Percentiles rank a stretch among this genome's conserved stretches.
These are phyloP conservation scores for Alternaria panax DNA, from an alignment of 2,329 filamentous ascomycete genomes.

Conservation along the genomic window DNA sequence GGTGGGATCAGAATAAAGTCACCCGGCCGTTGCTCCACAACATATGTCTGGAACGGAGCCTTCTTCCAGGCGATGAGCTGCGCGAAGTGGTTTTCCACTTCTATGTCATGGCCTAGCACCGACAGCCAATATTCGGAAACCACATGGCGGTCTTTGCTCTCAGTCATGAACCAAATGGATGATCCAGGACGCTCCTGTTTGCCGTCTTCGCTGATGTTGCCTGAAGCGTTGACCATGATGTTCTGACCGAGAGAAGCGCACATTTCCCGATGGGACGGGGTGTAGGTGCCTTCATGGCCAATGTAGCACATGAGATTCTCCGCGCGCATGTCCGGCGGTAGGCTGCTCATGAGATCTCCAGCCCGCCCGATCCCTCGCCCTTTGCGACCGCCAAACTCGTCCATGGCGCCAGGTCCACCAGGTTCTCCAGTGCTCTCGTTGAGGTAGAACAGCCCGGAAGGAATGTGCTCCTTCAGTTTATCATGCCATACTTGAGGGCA, in stretches of 20 bases:
- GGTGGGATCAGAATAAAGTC: constrained; percentile 95
- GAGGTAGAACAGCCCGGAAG: constrained; percentile 84
- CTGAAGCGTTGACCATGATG: constrained; percentile 94
- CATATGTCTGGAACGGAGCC: constrained; percentile 89
- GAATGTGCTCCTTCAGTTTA: constrained; percentile 78
- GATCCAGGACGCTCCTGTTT: constrained; percentile 79
- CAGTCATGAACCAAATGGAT: constrained; percentile 99
- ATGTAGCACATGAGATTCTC: constrained; percentile 99
- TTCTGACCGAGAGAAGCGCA: constrained; percentile 96
- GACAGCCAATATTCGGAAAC: constrained; percentile 95
- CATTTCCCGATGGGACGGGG: constrained; percentile 95
- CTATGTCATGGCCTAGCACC: constrained; percentile 92
- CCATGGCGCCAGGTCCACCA: constrained; percentile 63
- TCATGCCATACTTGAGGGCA: constrained; percentile 88
- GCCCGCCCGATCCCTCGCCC: constrained; percentile 71
- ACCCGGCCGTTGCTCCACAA: constrained; percentile 88
- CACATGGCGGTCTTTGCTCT: constrained; percentile 87
- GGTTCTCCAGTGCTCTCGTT: constrained; percentile 75
- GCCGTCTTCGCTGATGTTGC: constrained; percentile 67
- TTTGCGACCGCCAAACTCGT: constrained; percentile 57
- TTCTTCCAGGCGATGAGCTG: constrained; percentile 96
- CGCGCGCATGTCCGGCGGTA: constrained; percentile 86
- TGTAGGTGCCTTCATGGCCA: constrained; percentile 96
- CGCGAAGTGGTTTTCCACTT: constrained; percentile 96
- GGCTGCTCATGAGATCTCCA: constrained; percentile 93